Base-by-base conservation (phyloP, 352 stramenopile species). In the Phytophthora foliorum region DNA sequence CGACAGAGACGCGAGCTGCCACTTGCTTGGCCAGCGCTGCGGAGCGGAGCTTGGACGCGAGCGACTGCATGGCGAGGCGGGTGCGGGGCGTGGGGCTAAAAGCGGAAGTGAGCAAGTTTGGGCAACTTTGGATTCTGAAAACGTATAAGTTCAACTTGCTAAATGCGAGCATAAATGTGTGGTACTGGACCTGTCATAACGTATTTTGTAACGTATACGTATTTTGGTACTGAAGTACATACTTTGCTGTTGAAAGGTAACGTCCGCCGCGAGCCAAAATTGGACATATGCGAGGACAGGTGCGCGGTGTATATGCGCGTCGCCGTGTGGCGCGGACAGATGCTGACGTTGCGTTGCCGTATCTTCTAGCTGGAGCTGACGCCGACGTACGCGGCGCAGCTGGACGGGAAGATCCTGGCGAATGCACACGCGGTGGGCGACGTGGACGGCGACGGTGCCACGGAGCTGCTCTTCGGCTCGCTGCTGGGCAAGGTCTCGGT, bases 401-500 rank as follows among this genome's bases (percentile, higher is more conserved):
- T 93, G 60, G 84, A 89, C 38, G 84, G 69, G 29, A 89, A 91
- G 58, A 79, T 93, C 32, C 60, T 95, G 59, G 73, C 81, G 22
- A 93, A 93, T 72, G 88, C 88, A 42, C 69, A 84, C 51, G 82
- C 84, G 7, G 72, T 82, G 32, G 88, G 74, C 16, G 82, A 95
- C 67, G 69, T 93, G 24, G 82, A 92, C 36, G 83, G 79, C 53
- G 84, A 93, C 62, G 83, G 84, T 60, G 57, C 72, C 14, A 80
- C 78, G 39, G 88, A 92, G 46, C 58, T 95, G 48, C 64, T 95
- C 31, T 81, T 93, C 31, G 88, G 88, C 39, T 86, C 88, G 9
- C 74, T 90, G 27, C 65, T 69, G 27, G 88, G 88, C 56, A 77
- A 74, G 29, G 61, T 95, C n/a, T 79, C 74, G 2, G 77, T 93